Evolutionary conservation across 257 asterid species (phyloP), one percentile per base, ranked within the genome.

Genomic region (Paulownia fortunei): DNA sequence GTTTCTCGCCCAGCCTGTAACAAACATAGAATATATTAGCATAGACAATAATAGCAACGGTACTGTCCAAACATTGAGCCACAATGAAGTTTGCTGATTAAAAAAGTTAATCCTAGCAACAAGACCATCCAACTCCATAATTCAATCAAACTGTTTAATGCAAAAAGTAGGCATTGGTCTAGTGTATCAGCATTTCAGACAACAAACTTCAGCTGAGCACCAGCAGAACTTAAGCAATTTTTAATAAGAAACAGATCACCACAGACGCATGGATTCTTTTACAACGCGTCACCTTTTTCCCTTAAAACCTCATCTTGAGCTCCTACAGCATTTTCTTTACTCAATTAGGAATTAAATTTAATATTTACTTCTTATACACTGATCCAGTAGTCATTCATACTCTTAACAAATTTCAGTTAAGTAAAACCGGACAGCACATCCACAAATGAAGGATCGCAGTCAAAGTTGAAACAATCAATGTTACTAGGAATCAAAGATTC

Each of bases 1-100:
- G 97, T 93, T 77, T 92, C 97, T 76, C 88, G 84, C 32, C 97
- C 99, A 51, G 89, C 90, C 98, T 93, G 89, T 81, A 80, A 47
- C 76, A 69, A 24, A 73, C 63, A 81, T 51, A 49, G 64, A 64
- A 26, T 52, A 54, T 47, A 74, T 72, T 76, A 82, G 64, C 73
- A 68, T 74, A 72, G 42, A 34, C 5, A 47, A 72, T 61, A 39
- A 77, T 59, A 63, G 62, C 42, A 74, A 55, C n/a, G 56, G 60
- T 37, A 21, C 51, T 69, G 44, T 74, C 78, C 27, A 41, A 56
- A 39, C 32, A 80, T 18, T 27, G 27, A 85, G 7, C 63, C 54
- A 23, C 52, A 76, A 77, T 21, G n/a, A 69, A 13, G 39, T 69
- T 56, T 19, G 24, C 32, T n/a, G n/a, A 8, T 7, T 36, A n/a